phyloP scores from a whole-genome alignment of 2,329 filamentous ascomycete species.

The Dryadomyces quercivorus region DNA sequence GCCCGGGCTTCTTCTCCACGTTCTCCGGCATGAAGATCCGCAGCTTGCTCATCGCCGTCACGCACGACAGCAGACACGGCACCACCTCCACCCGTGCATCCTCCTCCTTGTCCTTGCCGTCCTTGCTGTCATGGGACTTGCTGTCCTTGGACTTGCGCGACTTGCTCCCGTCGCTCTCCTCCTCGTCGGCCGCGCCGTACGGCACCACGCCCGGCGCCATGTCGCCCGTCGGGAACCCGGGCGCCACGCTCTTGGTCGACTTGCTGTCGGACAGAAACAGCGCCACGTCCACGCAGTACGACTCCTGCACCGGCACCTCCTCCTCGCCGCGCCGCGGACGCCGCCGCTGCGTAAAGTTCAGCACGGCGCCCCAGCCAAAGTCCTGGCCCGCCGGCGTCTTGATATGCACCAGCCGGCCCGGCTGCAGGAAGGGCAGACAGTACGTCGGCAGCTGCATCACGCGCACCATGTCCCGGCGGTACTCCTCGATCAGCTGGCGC shows the following conservation, averaged over 20 bases:
- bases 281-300: constrained; percentile 72
- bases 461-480: constrained; percentile 77
- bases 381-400: constrained; percentile 58
- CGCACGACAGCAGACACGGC: constrained; percentile 72
- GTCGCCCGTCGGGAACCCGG: constrained; percentile 24
- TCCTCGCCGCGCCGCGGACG: constrained; percentile 50
- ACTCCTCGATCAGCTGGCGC: constrained; percentile 69
- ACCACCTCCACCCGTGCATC: constrained; percentile 60
- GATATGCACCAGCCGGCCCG: constrained; percentile 78
- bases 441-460: constrained; percentile 90
- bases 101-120: background rate
- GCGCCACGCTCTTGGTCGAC: constrained; percentile 30
- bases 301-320: constrained; percentile 61
- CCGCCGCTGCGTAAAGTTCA: constrained; percentile 58
- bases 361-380: constrained; percentile 89
- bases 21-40: constrained; percentile 75
- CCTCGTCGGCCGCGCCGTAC: constrained; percentile 40
- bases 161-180: background rate
- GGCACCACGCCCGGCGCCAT: constrained; percentile 55
- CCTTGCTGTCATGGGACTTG: background rate
- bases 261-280: constrained; percentile 42
- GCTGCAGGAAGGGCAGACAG: constrained; percentile 71
- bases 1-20: constrained; percentile 52
- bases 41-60: constrained; percentile 75
- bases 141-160: background rate